Base-by-base conservation (phyloP, 1,139 yeast genomes). In the Taphrina sp. region DNA sequence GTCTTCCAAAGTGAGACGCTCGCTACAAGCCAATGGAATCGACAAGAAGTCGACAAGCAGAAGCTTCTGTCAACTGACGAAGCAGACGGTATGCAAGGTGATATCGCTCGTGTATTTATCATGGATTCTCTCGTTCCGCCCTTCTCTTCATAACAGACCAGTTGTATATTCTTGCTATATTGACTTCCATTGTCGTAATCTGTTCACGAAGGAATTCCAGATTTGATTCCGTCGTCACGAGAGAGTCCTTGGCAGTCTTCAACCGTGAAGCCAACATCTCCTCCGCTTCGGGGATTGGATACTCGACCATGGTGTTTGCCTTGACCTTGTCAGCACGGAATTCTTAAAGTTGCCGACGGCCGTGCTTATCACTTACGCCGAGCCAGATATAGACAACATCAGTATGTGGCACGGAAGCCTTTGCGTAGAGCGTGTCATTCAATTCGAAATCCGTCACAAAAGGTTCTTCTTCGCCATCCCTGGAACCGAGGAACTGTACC, bases 181-280 rank as follows among this genome's bases (percentile, higher is more conserved):
- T 92, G 53, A 92, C 99, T 70, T 92, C 97, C 92, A 92, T 87
- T 2, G 97, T 90, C 20, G 99, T 92, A 62, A 92, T 90, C 66
- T 90, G 89, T 63, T 90, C 95, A 65, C 95, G 79, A 65, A 94
- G 74, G 65, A 83, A 92, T 65, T 87, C 95, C 63, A 92, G 75
- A 69, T 92, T 98, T 64, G 88, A 95, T 62, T 83, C 79, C 35
- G 92, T 83, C 7, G 76, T 70, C 26, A 69, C 67, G 63, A 83
- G 74, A 62, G 80, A 85, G 49, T 76, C 74, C 63, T 78, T 71
- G 31, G 95, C 90, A 34, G 79, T 79, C 24, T 69, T 70, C 61
- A 90, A 76, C 67, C 92, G 81, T 38, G 77, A 77, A 23, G 75
- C 67, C 59, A 94, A 74, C 64, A 94, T 74, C 28, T 74, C 82